Evolutionary conservation across 2,329 filamentous ascomycete species (phyloP).

Genomic region (Aspergillus calidoustus): DNA sequence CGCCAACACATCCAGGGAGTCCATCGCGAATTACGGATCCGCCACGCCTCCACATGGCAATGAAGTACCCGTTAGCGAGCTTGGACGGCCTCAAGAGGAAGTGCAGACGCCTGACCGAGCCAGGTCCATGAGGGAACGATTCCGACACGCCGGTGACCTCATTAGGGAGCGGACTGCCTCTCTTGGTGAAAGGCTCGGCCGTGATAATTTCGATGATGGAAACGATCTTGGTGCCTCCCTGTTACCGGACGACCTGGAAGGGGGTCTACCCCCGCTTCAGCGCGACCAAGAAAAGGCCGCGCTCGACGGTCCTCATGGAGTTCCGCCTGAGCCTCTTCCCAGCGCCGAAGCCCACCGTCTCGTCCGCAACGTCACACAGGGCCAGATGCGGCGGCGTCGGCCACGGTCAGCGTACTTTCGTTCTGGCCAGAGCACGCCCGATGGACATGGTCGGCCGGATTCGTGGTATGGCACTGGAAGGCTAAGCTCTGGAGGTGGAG

Average conservation of each 20-base stretch:
- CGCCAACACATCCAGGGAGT: conserved; percentile 17
- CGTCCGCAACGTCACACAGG: conserved; percentile 41
- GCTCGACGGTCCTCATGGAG: conserved; percentile 25
- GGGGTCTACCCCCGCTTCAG: conserved; percentile 28
- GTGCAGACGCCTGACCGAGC: conserved; percentile 20
- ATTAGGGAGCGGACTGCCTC: conserved; percentile 36
- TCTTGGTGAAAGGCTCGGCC: conserved; percentile 36
- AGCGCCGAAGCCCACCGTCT: conserved; percentile 45
- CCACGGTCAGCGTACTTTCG: conserved; percentile 39
- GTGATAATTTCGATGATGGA: conserved; percentile 34
- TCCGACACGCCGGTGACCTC: conserved; percentile 34
- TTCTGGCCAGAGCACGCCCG: conserved; percentile 39
- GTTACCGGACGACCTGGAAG: conserved; percentile 37
- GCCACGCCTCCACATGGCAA: conserved; percentile 3
- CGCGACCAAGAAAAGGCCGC: conserved; percentile 26
- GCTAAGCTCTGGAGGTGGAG: conserved; percentile 35
- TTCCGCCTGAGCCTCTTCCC: conserved; percentile 28
- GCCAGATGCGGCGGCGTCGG: conserved; percentile 32
- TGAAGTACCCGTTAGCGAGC: conserved; percentile 1
- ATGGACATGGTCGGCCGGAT: conserved; percentile 29
- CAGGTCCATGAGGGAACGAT: conserved; percentile 30
- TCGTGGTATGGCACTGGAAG: conserved; percentile 30
- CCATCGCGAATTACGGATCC: not conserved
- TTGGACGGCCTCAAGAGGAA: conserved; percentile 6
- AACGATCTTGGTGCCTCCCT: conserved; percentile 35